These are phyloP conservation scores for Coemansia sp. DNA, from an alignment of 371 early-diverging fungal species.

Conservation along the genomic window DNA sequence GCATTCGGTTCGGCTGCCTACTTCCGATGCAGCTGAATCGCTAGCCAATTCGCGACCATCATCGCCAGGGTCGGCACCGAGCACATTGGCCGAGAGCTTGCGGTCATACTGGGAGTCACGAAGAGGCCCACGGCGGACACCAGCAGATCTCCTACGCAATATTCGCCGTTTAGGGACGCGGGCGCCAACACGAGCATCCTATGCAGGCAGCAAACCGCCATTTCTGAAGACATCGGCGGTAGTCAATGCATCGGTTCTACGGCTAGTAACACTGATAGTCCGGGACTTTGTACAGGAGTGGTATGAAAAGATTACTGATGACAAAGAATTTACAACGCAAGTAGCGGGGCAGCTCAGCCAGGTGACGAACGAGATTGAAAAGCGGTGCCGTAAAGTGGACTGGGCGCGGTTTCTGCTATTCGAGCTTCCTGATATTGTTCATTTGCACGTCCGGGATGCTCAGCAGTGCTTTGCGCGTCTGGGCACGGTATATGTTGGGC, in stretches of 20 bases:
- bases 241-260: conserved; percentile 25
- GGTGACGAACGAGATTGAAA: conserved; percentile 34
- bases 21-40: conserved; percentile 10
- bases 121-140: conserved; percentile 20
- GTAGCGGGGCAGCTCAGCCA: conserved; percentile 30
- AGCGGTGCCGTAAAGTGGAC: conserved; percentile 37
- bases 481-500: conserved; percentile 46
- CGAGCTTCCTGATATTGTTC: conserved; percentile 43
- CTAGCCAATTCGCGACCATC: conserved; percentile 28
- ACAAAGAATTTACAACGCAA: conserved; percentile 35
- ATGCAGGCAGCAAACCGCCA: background rate
- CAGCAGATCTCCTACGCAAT: conserved; percentile 27
- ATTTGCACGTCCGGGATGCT: conserved; percentile 44
- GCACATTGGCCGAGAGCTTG: conserved; percentile 45
- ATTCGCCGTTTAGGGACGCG: conserved; percentile 20
- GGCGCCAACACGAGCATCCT: background rate
- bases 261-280: conserved; percentile 28
- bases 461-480: conserved; percentile 46
- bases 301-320: conserved; percentile 42
- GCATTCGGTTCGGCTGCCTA: background rate
- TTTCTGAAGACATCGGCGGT: conserved; percentile 19
- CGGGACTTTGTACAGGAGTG: conserved; percentile 45
- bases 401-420: conserved; percentile 46
- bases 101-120: conserved; percentile 48
- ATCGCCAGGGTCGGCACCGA: conserved; percentile 38